Conservation (phyloP, 2,329 filamentous ascomycete genomes). For the Neoascochyta sp. region DNA sequence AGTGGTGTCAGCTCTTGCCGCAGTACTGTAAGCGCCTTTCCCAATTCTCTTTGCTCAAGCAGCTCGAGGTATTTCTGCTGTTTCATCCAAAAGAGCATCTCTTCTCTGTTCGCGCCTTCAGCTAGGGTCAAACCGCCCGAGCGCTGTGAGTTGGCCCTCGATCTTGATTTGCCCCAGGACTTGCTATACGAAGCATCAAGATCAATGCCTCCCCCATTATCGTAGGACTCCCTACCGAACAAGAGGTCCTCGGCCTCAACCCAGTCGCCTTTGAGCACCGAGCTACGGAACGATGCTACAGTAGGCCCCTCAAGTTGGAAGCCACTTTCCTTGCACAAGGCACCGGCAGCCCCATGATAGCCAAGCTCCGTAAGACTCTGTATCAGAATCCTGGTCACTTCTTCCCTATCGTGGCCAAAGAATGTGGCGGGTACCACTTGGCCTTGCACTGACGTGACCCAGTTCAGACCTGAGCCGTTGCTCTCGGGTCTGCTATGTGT, state of each 20-base stretch:
- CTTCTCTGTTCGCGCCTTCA: slow-evolving; percentile 68
- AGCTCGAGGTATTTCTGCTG: slow-evolving; percentile 95
- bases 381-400: slow-evolving; percentile 88
- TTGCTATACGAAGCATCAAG: slow-evolving; percentile 33
- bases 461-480: slow-evolving; percentile 46
- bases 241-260: slow-evolving; percentile 77
- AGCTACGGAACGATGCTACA: slow-evolving; percentile 78
- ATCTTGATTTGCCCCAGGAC: slow-evolving; percentile 29
- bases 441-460: slow-evolving; percentile 31
- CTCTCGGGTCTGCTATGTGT: slow-evolving; percentile 38
- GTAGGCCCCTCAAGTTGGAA: slow-evolving; percentile 81
- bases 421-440: slow-evolving; percentile 51
- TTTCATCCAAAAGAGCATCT: slow-evolving; percentile 83
- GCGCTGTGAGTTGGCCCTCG: slow-evolving; percentile 34
- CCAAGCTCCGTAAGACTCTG: slow-evolving; percentile 88
- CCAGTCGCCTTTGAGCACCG: slow-evolving; percentile 80
- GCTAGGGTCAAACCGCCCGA: slow-evolving; percentile 65
- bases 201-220: slow-evolving; percentile 44
- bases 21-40: slow-evolving; percentile 74
- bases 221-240: slow-evolving; percentile 51
- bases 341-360: slow-evolving; percentile 71
- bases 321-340: slow-evolving; percentile 75
- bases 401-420: slow-evolving; percentile 83
- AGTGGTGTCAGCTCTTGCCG: slow-evolving; percentile 84
- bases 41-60: slow-evolving; percentile 71